phyloP scores from a whole-genome alignment of 352 stramenopile genomes.

The Pythium monospermum region DNA sequence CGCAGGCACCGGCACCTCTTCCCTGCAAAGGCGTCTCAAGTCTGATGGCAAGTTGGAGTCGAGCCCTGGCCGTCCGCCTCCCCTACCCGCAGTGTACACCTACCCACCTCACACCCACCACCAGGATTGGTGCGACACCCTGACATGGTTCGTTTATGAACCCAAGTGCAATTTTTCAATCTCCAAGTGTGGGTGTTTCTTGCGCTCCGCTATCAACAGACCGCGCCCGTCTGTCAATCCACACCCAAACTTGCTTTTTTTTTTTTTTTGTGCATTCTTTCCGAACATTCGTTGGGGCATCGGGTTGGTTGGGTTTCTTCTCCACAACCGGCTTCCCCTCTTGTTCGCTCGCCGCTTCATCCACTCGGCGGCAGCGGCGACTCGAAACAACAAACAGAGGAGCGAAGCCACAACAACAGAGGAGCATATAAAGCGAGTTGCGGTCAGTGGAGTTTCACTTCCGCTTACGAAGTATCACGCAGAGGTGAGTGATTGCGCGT shows the following conservation, averaged over 20 bases:
- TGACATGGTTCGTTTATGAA: slow-evolving; percentile 3
- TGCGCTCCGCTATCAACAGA: slow-evolving; percentile 12
- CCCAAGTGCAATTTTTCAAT: slow-evolving; percentile 13
- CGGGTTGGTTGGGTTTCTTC: background rate
- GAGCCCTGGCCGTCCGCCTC: slow-evolving; percentile 18
- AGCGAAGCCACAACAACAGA: slow-evolving; percentile 5
- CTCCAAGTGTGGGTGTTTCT: slow-evolving; percentile 19
- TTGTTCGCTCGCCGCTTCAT: background rate
- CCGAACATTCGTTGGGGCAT: slow-evolving; percentile 2
- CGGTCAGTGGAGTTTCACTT: too few species aligned
- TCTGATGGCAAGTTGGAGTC: slow-evolving; percentile 1
- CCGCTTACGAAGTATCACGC: slow-evolving; percentile 19
- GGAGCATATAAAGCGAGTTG: too few species aligned
- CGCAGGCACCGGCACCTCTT: too few species aligned
- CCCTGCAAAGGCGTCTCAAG: background rate
- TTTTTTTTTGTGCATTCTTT: slow-evolving; percentile 1
- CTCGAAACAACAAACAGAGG: too few species aligned
- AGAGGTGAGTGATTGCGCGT: slow-evolving; percentile 16
- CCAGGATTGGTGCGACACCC: slow-evolving; percentile 5
- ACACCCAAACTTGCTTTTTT: slow-evolving; percentile 3
- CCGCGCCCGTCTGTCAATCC: too few species aligned
- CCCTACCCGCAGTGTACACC: slow-evolving; percentile 23
- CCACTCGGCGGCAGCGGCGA: too few species aligned
- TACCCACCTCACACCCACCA: background rate
- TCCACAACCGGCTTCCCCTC: slow-evolving; percentile 1